Evolutionary conservation across 257 asterid genomes (phyloP).

Genomic region (Ophiorrhiza pumila): DNA sequence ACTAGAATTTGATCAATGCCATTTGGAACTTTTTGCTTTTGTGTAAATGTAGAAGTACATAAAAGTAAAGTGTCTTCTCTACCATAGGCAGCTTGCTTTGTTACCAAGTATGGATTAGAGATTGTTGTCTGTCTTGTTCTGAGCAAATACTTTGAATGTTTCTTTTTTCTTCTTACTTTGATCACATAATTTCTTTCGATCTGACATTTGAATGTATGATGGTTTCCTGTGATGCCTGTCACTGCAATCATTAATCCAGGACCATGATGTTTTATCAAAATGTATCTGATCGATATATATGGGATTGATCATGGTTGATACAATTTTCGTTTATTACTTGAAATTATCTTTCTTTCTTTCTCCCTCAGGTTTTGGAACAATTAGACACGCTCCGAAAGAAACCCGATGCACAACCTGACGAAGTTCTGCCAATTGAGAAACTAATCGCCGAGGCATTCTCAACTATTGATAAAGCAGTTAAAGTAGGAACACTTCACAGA

Average conservation of each 20-base stretch:
- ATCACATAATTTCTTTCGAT: neutral
- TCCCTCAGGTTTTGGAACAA: slow-evolving; percentile 65
- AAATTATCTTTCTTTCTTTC: neutral
- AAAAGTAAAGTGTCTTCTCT: neutral
- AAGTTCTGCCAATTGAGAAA: slow-evolving; percentile 65
- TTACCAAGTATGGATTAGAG: neutral
- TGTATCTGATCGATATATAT: neutral
- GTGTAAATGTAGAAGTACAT: neutral
- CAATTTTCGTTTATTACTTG: neutral
- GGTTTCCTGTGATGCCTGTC: neutral
- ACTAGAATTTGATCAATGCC: neutral
- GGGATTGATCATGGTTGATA: neutral
- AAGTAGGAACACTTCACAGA: slow-evolving; percentile 70
- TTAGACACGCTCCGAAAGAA: slow-evolving; percentile 70
- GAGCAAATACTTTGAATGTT: neutral
- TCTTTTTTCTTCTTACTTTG: neutral
- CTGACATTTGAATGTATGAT: neutral
- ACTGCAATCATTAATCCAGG: neutral
- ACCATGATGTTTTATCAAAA: neutral
- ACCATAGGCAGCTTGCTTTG: neutral
- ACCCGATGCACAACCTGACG: slow-evolving; percentile 64
- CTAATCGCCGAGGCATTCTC: slow-evolving; percentile 92
- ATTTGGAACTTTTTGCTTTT: slow-evolving; percentile 2
- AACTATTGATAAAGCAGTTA: slow-evolving; percentile 79
- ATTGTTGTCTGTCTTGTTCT: neutral